phyloP scores from a whole-genome alignment of 2,329 filamentous ascomycete genomes.

The Pseudogymnoascus pannorum region DNA sequence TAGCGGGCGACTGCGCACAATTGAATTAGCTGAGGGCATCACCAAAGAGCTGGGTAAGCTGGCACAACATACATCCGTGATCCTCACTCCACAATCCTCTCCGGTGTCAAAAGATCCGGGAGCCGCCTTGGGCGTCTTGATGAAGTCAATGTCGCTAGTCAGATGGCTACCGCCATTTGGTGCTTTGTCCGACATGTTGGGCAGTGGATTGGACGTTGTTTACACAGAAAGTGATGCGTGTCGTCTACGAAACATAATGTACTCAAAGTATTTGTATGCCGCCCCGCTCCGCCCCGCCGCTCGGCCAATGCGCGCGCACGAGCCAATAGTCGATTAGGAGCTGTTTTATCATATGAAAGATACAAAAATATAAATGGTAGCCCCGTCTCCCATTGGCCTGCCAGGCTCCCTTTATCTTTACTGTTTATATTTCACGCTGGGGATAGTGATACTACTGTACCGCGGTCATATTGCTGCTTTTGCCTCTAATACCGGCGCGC shows the following conservation, averaged over 20 bases:
- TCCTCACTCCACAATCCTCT: constrained; percentile 23
- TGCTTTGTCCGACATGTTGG: constrained; percentile 36
- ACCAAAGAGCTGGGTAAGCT: constrained; percentile 8
- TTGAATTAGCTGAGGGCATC: not conserved
- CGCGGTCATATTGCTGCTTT: not conserved
- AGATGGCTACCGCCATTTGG: constrained; percentile 9
- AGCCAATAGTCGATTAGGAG: not conserved
- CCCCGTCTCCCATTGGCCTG: not conserved
- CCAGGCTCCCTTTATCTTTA: not conserved
- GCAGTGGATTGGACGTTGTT: constrained; percentile 5
- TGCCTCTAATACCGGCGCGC: not conserved
- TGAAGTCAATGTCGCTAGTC: constrained; percentile 21
- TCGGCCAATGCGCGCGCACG: not conserved
- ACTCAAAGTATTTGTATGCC: constrained; percentile 2
- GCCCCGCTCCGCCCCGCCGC: constrained; percentile 1
- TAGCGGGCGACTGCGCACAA: constrained; percentile 21
- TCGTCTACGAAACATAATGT: constrained; percentile 5
- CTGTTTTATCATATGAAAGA: not conserved
- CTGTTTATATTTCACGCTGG: not conserved
- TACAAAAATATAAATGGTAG: not conserved
- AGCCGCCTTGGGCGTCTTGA: constrained; percentile 22
- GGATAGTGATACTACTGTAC: not conserved
- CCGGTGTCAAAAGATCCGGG: constrained; percentile 19
- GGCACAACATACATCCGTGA: constrained; percentile 21
- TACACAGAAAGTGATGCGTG: constrained; percentile 2